Conservation (phyloP, 192 early-diverging fungal genomes). For the Backusella luteola region DNA sequence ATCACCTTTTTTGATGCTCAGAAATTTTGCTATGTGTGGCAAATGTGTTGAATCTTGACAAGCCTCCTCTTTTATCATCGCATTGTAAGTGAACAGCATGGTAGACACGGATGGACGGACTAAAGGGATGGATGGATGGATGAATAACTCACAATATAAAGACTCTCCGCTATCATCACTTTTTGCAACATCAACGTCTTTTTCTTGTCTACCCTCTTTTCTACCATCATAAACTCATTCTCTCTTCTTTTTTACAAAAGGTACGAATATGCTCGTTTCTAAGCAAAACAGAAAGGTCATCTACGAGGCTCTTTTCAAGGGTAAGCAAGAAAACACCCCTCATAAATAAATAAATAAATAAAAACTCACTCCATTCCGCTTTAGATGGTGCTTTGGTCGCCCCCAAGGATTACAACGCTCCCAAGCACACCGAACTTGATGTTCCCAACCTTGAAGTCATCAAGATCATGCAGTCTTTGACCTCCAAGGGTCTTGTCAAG, state of each 20-base stretch:
- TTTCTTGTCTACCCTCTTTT: neutral
- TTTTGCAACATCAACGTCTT: too few species aligned
- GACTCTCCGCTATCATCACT: neutral
- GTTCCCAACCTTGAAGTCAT: slow-evolving; percentile 99
- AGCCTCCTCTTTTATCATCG: slow-evolving; percentile 26
- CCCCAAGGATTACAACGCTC: slow-evolving; percentile 97
- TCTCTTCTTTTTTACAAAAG: slow-evolving; percentile 4
- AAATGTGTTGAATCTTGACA: slow-evolving; percentile 4
- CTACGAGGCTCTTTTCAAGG: slow-evolving; percentile 91
- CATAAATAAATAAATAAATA: too few species aligned
- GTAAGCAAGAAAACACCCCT: slow-evolving; percentile 36
- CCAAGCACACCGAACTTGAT: slow-evolving; percentile 94
- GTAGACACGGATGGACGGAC: neutral
- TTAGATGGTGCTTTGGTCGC: slow-evolving; percentile 97
- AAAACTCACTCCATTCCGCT: neutral
- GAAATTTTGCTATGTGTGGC: neutral
- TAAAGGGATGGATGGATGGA: neutral
- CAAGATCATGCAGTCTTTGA: slow-evolving; percentile 97
- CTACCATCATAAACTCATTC: neutral
- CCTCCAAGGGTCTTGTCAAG: slow-evolving; percentile 91
- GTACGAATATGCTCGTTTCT: slow-evolving; percentile 89
- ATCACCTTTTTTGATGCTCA: neutral
- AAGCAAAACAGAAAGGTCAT: slow-evolving; percentile 96
- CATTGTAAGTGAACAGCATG: slow-evolving; percentile 12
- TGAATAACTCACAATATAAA: neutral